Conservation (phyloP, 2,329 filamentous ascomycete genomes). For the Fusarium subglutinans region DNA sequence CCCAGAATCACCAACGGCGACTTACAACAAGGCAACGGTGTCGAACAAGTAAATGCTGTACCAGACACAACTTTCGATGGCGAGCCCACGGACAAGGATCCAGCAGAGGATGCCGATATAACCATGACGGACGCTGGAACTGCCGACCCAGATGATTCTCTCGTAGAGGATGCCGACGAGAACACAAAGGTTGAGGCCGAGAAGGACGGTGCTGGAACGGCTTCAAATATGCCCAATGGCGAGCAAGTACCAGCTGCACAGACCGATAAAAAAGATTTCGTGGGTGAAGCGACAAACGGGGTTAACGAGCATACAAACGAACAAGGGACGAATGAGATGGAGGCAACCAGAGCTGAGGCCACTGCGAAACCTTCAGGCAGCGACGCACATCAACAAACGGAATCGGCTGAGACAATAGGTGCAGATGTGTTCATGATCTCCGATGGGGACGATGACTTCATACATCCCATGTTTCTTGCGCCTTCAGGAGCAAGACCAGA, state of each 20-base stretch:
- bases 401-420: conserved; percentile 9
- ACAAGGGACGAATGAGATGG: not conserved
- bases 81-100: conserved; percentile 14
- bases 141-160: conserved; percentile 32
- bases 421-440: conserved; percentile 3
- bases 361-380: conserved; percentile 1
- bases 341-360: not conserved
- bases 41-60: not conserved
- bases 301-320: not conserved
- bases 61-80: conserved; percentile 3
- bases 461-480: conserved; percentile 79
- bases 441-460: conserved; percentile 57
- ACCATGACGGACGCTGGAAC: conserved; percentile 46
- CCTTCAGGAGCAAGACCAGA: conserved; percentile 71
- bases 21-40: conserved; percentile 19
- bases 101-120: conserved; percentile 39
- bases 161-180: conserved; percentile 17
- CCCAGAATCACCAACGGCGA: conserved; percentile 40
- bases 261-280: not conserved
- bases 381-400: conserved; percentile 10
- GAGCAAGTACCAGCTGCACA: not conserved
- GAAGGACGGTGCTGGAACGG: not conserved
- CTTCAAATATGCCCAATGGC: conserved; percentile 18
- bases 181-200: conserved; percentile 11
- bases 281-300: conserved; percentile 8